Evolutionary conservation across 202 grass and related monocot genomes (phyloP).

Genomic region (Dendrocalamus latiflorus): DNA sequence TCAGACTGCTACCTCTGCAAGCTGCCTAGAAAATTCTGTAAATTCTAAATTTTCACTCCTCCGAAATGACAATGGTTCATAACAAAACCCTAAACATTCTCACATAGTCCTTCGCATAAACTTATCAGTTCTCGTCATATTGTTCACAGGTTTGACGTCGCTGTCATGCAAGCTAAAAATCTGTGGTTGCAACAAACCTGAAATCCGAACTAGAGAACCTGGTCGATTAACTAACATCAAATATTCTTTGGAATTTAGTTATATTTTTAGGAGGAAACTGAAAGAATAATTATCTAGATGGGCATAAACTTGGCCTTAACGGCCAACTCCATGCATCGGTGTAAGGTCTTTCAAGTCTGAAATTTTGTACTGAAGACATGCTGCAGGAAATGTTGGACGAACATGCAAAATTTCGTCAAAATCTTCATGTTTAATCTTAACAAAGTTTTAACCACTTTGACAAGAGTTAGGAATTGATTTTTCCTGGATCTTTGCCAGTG

Average conservation of each 20-base stretch:
- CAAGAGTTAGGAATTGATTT: not conserved
- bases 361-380: not conserved
- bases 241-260: not conserved
- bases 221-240: not conserved
- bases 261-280: not conserved
- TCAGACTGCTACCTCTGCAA: too few relatives aligned
- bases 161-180: conserved; percentile 20
- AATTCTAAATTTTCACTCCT: too few relatives aligned
- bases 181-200: conserved; percentile 18
- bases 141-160: conserved; percentile 19
- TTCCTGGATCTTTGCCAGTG: not conserved
- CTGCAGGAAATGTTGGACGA: not conserved
- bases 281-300: conserved; percentile 1
- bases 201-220: conserved; percentile 32
- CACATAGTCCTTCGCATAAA: too few relatives aligned
- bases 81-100: too few relatives aligned
- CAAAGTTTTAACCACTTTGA: not conserved
- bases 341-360: not conserved
- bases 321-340: not conserved
- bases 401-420: not conserved
- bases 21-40: too few relatives aligned
- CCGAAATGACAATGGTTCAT: too few relatives aligned
- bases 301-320: not conserved
- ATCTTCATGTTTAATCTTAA: not conserved
- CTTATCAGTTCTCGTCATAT: not conserved